Conservation (phyloP, 306 rosid genomes). For the Medicago ruthenica region DNA sequence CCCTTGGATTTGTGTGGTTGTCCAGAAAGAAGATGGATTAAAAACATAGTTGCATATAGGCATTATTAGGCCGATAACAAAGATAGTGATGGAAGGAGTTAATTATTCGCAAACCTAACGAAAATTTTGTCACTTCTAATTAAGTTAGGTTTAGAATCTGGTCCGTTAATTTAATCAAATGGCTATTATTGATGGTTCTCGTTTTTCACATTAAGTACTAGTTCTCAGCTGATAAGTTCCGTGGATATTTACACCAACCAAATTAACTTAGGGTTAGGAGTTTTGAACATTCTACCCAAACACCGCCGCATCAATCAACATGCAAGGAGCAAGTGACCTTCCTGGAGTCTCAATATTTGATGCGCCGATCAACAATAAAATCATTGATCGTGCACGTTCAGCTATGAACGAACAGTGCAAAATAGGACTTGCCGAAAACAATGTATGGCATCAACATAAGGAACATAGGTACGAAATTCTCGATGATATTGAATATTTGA, state of each 20-base stretch:
- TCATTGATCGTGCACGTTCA: slow-evolving; percentile 39
- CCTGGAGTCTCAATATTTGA: slow-evolving; percentile 47
- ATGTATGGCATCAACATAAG: slow-evolving; percentile 47
- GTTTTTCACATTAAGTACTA: too few species aligned
- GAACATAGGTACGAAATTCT: slow-evolving; percentile 38
- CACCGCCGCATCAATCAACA: not conserved
- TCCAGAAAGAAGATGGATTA: too few species aligned
- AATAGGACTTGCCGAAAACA: slow-evolving; percentile 31
- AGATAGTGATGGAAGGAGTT: too few species aligned
- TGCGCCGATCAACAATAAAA: slow-evolving; percentile 13
- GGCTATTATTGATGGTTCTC: too few species aligned
- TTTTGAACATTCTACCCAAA: not conserved
- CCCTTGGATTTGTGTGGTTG: too few species aligned
- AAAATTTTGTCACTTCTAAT: too few species aligned
- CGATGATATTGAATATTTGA: slow-evolving; percentile 44
- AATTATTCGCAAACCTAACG: too few species aligned
- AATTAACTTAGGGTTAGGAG: not conserved
- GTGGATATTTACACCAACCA: not conserved
- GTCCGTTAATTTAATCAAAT: too few species aligned
- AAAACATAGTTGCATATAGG: too few species aligned
- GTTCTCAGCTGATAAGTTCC: too few species aligned
- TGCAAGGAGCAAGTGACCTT: slow-evolving; percentile 54
- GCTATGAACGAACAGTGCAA: slow-evolving; percentile 52
- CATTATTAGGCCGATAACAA: too few species aligned
- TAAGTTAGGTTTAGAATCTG: too few species aligned